Evolutionary conservation across 2,329 filamentous ascomycete species (phyloP).

Genomic region (Pseudocercospora fuligena): DNA sequence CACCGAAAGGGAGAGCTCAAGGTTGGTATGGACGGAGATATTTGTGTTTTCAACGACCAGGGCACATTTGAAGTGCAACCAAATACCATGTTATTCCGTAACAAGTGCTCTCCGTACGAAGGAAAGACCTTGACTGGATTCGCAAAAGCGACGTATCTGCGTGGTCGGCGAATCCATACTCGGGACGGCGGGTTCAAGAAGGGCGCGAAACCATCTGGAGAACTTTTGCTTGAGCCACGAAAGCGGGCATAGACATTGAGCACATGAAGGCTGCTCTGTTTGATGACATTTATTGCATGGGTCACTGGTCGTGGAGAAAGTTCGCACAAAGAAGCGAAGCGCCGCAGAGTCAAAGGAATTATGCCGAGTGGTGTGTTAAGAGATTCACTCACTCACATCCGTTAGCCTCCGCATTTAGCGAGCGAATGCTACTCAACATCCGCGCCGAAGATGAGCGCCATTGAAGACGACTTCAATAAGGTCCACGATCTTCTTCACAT

Average conservation of each 20-base stretch:
- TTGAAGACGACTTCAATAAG: neutral
- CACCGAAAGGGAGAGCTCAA: slow-evolving; percentile 80
- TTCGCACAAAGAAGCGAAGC: slow-evolving; percentile 2
- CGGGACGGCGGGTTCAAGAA: slow-evolving; percentile 70
- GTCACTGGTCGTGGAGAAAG: neutral
- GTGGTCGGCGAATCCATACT: slow-evolving; percentile 75
- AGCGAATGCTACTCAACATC: neutral
- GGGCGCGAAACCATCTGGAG: slow-evolving; percentile 51
- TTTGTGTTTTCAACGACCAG: slow-evolving; percentile 90
- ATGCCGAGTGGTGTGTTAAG: neutral
- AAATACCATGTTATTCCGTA: slow-evolving; percentile 92
- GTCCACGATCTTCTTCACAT: neutral
- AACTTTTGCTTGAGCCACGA: slow-evolving; percentile 57
- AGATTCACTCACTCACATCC: slow-evolving; percentile 5
- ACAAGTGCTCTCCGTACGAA: slow-evolving; percentile 90
- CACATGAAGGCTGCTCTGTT: neutral
- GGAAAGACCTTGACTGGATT: slow-evolving; percentile 77
- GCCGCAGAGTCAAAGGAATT: neutral
- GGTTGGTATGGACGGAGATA: slow-evolving; percentile 84
- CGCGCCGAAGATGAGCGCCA: neutral
- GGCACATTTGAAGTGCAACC: slow-evolving; percentile 70
- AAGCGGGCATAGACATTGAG: slow-evolving; percentile 22
- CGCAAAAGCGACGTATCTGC: slow-evolving; percentile 83
- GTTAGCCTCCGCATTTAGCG: slow-evolving; percentile 1
- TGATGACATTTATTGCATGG: neutral